Percentiles rank a stretch among this genome's conserved stretches.
phyloP scores from a whole-genome alignment of 2,329 filamentous ascomycete genomes.

The Phyllosticta capitalensis region DNA sequence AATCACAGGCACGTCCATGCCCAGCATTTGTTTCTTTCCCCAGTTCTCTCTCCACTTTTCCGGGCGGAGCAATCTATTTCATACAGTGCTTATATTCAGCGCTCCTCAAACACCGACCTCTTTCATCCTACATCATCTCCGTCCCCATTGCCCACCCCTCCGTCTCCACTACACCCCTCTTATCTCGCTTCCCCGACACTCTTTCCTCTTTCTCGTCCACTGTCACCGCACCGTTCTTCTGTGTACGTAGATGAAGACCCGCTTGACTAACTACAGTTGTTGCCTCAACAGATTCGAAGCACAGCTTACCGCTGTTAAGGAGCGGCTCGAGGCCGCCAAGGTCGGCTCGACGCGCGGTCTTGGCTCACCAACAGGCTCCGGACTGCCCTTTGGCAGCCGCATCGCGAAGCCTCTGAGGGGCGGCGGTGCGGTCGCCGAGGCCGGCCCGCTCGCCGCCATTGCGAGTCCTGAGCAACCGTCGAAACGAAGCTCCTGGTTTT shows the following conservation, averaged over 20 bases:
- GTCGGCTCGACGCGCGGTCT: constrained; percentile 80
- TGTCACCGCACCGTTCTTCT: constrained; percentile 1
- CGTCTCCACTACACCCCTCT: neutral
- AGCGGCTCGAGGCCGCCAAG: constrained; percentile 92
- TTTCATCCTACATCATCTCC: constrained; percentile 7
- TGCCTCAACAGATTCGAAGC: constrained; percentile 71
- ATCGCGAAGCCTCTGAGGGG: constrained; percentile 58
- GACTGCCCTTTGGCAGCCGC: constrained; percentile 51
- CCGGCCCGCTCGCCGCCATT: constrained; percentile 29
- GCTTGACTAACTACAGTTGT: constrained; percentile 10
- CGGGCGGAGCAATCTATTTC: constrained; percentile 9
- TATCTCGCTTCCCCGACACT: constrained; percentile 3
- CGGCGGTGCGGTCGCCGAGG: constrained; percentile 34
- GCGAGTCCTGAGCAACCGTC: constrained; percentile 37
- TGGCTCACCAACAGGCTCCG: constrained; percentile 58
- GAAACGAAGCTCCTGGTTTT: constrained; percentile 68
- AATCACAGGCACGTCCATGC: constrained; percentile 73
- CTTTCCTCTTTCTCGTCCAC: constrained; percentile 6
- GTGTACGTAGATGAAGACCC: constrained; percentile 9
- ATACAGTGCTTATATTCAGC: constrained; percentile 9
- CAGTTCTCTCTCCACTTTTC: constrained; percentile 8
- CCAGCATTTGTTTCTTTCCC: constrained; percentile 5
- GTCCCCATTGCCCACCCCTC: constrained; percentile 1
- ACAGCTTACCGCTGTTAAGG: constrained; percentile 94
- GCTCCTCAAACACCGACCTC: neutral